Evolutionary conservation across 1,284 basidiomycete species (phyloP).

Genomic region (Butyriboletus appendiculatus): DNA sequence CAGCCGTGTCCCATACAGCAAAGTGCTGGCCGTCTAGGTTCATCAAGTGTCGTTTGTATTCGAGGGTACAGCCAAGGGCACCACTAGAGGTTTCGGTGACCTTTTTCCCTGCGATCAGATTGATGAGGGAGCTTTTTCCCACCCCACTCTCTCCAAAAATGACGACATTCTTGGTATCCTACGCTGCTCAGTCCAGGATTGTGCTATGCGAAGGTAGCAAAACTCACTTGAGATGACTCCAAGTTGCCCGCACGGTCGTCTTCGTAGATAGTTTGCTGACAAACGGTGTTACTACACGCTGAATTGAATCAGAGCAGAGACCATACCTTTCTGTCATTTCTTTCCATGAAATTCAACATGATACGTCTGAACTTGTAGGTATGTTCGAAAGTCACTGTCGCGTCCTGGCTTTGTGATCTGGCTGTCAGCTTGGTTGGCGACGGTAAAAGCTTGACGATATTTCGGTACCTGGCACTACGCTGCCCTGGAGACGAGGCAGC

Average conservation of each 20-base stretch:
- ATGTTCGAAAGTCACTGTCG: conserved; percentile 3
- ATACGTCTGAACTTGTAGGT: background rate
- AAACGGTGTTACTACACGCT: conserved; percentile 10
- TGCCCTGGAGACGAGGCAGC: background rate
- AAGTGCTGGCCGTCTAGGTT: conserved; percentile 10
- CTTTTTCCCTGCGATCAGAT: conserved; percentile 19
- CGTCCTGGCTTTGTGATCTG: background rate
- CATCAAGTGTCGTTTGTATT: conserved; percentile 17
- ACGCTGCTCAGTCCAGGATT: background rate
- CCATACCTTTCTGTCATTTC: conserved; percentile 16
- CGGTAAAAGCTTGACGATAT: background rate
- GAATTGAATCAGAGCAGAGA: background rate
- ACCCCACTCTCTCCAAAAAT: conserved; percentile 32
- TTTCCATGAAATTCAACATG: background rate
- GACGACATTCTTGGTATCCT: conserved; percentile 27
- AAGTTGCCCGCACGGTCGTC: background rate
- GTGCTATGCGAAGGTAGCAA: background rate
- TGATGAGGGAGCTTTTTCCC: conserved; percentile 32
- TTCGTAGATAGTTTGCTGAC: conserved; percentile 11
- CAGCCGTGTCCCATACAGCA: conserved; percentile 32
- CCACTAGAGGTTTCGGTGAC: conserved; percentile 25
- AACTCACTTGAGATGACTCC: conserved; percentile 12
- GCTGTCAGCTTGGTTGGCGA: background rate
- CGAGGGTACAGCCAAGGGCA: conserved; percentile 29
- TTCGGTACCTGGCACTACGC: conserved; percentile 2